A percentile compares a stretch with the other conserved stretches of the same genome.
Conservation (phyloP, 768 basidiomycete species). For the Lentinula edodes region DNA sequence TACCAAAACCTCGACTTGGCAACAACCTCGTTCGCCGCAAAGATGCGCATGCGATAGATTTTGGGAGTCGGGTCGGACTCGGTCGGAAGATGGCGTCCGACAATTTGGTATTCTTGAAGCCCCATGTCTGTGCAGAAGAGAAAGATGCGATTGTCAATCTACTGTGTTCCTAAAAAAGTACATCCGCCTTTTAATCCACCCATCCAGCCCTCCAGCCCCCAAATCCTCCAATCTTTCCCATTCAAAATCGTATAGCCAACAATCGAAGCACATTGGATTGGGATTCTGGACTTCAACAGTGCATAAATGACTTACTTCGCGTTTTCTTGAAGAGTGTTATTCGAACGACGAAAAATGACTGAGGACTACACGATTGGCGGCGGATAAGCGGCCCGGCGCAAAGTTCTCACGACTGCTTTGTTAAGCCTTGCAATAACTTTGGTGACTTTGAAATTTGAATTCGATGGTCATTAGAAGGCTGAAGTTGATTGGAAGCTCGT, state of each 20-base stretch:
- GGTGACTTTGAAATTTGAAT: neutral
- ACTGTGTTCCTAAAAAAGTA: neutral
- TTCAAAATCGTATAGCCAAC: neutral
- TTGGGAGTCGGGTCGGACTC: conserved; percentile 91
- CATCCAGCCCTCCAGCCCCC: neutral
- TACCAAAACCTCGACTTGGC: conserved; percentile 99
- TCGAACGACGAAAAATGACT: neutral
- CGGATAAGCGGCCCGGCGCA: neutral
- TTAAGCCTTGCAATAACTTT: neutral
- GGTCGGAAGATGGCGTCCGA: conserved; percentile 95
- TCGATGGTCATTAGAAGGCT: neutral
- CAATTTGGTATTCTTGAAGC: conserved; percentile 91
- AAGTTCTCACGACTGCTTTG: neutral
- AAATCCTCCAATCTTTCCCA: neutral
- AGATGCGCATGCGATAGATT: conserved; percentile 99
- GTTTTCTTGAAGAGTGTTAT: neutral
- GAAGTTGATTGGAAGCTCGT: neutral
- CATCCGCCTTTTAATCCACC: neutral
- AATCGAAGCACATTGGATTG: neutral
- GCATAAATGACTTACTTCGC: neutral
- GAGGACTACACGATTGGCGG: neutral
- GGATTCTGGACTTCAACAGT: neutral
- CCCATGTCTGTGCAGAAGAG: conserved; percentile 39
- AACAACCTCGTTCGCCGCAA: conserved; percentile 97
- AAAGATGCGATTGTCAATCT: neutral